Evolutionary conservation across 306 rosid genomes (phyloP).

Genomic region (Trichosanthes cucumerina): DNA sequence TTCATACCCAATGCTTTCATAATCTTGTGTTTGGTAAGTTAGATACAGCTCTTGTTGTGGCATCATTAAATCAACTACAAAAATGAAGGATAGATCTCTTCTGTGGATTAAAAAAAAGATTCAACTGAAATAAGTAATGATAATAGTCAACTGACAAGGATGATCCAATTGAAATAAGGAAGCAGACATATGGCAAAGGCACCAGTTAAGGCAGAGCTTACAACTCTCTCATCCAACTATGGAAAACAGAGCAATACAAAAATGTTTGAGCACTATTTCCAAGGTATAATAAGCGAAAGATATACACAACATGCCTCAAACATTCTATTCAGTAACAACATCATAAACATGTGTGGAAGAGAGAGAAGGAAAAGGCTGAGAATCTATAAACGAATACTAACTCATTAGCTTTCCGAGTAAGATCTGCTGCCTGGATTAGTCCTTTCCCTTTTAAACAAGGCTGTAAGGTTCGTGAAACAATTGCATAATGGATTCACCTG

Average conservation of each 20-base stretch:
- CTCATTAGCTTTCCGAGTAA: conserved; percentile 1
- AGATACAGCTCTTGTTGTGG: background rate
- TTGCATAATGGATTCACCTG: background rate
- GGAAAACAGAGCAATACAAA: background rate
- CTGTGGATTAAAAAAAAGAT: background rate
- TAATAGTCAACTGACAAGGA: background rate
- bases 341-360: background rate
- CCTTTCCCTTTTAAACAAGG: background rate
- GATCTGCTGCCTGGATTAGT: conserved; percentile 11
- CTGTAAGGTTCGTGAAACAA: background rate
- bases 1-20: too few relatives aligned
- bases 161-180: background rate
- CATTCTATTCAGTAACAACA: background rate
- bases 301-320: background rate
- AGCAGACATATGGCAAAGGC: background rate
- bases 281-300: background rate
- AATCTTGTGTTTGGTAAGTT: too few relatives aligned
- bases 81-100: too few relatives aligned
- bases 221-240: background rate
- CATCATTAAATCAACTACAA: too few relatives aligned
- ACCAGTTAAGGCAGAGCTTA: background rate
- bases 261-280: background rate
- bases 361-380: background rate
- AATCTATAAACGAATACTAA: background rate
- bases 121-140: background rate